These are phyloP conservation scores for Linaria vulgaris DNA, from an alignment of 257 asterid species.

Conservation along the genomic window DNA sequence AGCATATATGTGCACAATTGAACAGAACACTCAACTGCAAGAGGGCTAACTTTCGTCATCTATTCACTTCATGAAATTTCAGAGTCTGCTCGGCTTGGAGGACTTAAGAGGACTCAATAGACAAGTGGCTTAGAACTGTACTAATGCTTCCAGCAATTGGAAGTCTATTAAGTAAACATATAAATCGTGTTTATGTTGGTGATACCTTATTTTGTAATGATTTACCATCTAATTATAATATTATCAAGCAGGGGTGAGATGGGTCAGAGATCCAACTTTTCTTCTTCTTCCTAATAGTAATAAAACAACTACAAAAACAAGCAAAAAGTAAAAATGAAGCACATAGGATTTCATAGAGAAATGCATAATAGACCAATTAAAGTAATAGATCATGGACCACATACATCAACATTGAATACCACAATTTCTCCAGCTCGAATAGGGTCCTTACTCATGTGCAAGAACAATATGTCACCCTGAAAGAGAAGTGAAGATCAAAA, in stretches of 20 bases:
- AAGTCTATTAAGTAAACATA: neutral
- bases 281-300: too few relatives aligned
- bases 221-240: neutral
- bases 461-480: slow-evolving; percentile 99
- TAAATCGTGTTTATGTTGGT: neutral
- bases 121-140: neutral
- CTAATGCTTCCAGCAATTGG: neutral
- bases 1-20: too few relatives aligned
- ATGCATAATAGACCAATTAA: neutral
- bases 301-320: neutral
- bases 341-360: slow-evolving; percentile 18
- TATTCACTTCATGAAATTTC: neutral
- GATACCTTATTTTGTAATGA: neutral
- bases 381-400: slow-evolving; percentile 28
- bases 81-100: neutral
- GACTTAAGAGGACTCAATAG: neutral
- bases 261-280: slow-evolving; percentile 1
- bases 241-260: neutral
- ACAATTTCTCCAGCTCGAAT: slow-evolving; percentile 99
- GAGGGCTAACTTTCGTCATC: neutral
- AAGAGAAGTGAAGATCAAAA: slow-evolving; percentile 27
- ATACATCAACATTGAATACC: slow-evolving; percentile 90
- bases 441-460: slow-evolving; percentile 94
- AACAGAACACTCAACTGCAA: neutral
- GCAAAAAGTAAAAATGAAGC: slow-evolving; percentile 2